These are phyloP conservation scores for Lagenidium giganteum DNA, from an alignment of 352 stramenopile species.

Conservation along the genomic window DNA sequence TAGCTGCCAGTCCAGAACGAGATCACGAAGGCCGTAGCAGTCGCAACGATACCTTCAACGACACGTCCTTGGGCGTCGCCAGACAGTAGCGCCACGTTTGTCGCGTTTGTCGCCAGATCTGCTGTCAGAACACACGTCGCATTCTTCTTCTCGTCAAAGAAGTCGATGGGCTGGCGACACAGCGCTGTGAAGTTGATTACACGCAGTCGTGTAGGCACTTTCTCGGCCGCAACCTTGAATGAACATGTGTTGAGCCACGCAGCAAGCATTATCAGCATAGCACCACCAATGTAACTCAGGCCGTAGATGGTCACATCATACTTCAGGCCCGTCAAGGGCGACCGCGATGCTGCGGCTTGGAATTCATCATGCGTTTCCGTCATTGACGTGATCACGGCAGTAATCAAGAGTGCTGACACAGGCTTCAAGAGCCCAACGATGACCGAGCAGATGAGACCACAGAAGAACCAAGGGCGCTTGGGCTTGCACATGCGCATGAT, in stretches of 20 bases:
- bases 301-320: conserved; percentile 14
- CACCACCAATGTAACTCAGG: conserved; percentile 22
- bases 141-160: conserved; percentile 67
- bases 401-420: conserved; percentile 19
- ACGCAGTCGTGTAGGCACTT: conserved; percentile 26
- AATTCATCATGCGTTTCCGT: conserved; percentile 24
- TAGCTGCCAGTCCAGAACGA: conserved; percentile 45
- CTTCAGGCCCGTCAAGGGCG: conserved; percentile 19
- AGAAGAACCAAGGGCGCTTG: conserved; percentile 2
- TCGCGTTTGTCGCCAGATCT: conserved; percentile 35
- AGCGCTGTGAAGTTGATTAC: conserved; percentile 28
- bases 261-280: conserved; percentile 18
- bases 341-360: conserved; percentile 12
- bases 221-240: conserved; percentile 37
- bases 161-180: conserved; percentile 36
- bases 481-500: conserved; percentile 18
- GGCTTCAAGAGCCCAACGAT: conserved; percentile 17
- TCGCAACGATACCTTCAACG: conserved; percentile 32
- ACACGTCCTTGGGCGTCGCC: conserved; percentile 30
- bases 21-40: conserved; percentile 34
- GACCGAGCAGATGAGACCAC: background rate
- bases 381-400: conserved; percentile 29
- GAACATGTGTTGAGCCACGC: conserved; percentile 23
- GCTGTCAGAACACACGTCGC: conserved; percentile 33
- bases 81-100: conserved; percentile 28